Base-by-base conservation (phyloP, 441 rosid species). In the Hura crepitans region DNA sequence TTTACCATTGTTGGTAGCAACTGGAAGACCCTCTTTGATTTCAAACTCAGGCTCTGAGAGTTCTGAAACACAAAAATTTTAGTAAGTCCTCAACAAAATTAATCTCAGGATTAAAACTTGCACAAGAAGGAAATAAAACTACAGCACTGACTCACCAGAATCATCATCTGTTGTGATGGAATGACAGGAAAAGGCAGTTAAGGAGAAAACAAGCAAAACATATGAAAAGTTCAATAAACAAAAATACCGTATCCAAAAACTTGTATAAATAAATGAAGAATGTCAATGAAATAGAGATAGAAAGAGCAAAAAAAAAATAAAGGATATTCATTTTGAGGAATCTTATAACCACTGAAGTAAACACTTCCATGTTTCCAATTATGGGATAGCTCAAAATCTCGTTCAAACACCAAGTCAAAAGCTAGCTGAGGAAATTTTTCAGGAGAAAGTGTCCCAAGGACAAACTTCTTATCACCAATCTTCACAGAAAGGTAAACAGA, bases 301-400 rank as follows among this genome's bases (percentile, higher is more conserved):
- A 58, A 46, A 3, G 11, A 30, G 4, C 61, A 57, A 66, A 54
- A 35, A 35, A 27, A 18, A 62, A n/a, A 0, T 15, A 46, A 85
- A 88, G 92, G 96, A 90, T 90, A 86, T 86, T 71, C 69, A 45
- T 55, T 54, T 28, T 71, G 55, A 30, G 66, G 76, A 53, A 84
- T 77, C 72, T 70, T 81, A 74, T 91, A 93, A 59, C 98, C 98
- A 39, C 83, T 39, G 74, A 93, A 84, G 81, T 71, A 84, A 62
- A 93, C 85, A 53, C 90, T 91, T 66, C 91, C 98, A 73, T 79
- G 74, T 75, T 82, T 88, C 90, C 87, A 81, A 57, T 69, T 86
- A 81, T 93, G 98, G 13, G 89, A 93, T 42, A 93, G 81, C 82
- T 85, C 87, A 80, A 88, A 89, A 55, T 72, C 68, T 59, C 66